Base-by-base conservation (phyloP, 805 yeast genomes). In the Metschnikowia santaceciliae region DNA sequence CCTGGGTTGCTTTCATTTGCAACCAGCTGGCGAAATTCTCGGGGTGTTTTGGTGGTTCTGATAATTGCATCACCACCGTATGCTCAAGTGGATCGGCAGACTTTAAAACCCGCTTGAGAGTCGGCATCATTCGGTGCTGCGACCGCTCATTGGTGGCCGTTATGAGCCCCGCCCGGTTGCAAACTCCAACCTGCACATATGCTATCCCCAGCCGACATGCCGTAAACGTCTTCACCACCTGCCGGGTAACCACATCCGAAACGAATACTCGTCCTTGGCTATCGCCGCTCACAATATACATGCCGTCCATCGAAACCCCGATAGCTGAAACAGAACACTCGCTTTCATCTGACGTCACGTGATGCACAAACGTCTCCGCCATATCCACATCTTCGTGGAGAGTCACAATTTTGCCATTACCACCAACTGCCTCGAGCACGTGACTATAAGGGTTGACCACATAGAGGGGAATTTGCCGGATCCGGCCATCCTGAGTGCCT, bases 221-320 rank as follows among this genome's bases (percentile, higher is more conserved):
- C 15, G 68, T 78, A 54, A 83, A 70, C n/a, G 80, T 76, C 61
- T 80, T 83, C 26, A 81, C 71, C 15, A 83, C 81, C 66, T 87
- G 94, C 61, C 80, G 83, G 0, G 92, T 82, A 14, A 75, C 78
- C 5, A 84, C 73, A 65, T 92, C 97, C 58, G 84, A 78, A 0
- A 84, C 75, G 38, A 79, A 78, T 2, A 88, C 80, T 30, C 79
- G 74, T 1, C 97, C 97, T n/a, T 58, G 61, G 0, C 76, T 65
- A 62, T 88, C 95, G 34, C 97, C 97, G 5, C 90, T 80, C 2
- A 86, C 70, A 5, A 91, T 60, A 35, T 72, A 65, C 15, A 91
- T 81, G 4, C 92, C 96, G 63, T 91, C 97, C 61, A 86, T 70
- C 5, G 90, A 82, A 2, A 88, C 66, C 1, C 71, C 73, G 47